Evolutionary conservation across 2,329 filamentous ascomycete genomes (phyloP).

Genomic region (Arachnomyces sp.): DNA sequence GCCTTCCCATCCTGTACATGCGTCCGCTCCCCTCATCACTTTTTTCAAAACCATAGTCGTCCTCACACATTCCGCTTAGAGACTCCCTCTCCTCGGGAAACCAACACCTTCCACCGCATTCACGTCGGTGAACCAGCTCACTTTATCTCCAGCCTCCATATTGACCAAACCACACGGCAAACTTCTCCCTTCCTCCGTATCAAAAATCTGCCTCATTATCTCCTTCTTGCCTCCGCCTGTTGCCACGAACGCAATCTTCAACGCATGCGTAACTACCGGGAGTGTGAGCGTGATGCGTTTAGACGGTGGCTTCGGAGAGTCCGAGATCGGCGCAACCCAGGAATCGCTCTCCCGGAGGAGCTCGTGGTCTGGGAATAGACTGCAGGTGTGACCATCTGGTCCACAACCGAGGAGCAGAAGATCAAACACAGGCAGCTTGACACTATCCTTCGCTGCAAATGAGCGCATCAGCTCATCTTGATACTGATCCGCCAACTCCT

Average conservation of each 20-base stretch:
- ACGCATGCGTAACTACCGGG: constrained; percentile 79
- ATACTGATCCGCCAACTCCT: constrained; percentile 90
- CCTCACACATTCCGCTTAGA: constrained; percentile 32
- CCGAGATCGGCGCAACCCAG: constrained; percentile 86
- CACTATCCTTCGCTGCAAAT: constrained; percentile 88
- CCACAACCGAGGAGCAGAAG: constrained; percentile 88
- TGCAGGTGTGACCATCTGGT: constrained; percentile 95
- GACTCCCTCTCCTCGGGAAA: constrained; percentile 67
- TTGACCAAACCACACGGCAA: constrained; percentile 88
- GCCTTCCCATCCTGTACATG: too few species aligned
- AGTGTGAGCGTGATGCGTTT: constrained; percentile 86
- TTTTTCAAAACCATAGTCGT: too few species aligned
- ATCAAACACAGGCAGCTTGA: constrained; percentile 92
- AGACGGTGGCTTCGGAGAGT: constrained; percentile 90
- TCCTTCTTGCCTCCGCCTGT: constrained; percentile 86
- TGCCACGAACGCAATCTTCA: constrained; percentile 83
- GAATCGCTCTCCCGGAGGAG: constrained; percentile 78
- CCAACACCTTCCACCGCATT: constrained; percentile 76
- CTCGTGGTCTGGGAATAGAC: constrained; percentile 82
- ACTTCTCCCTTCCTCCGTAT: constrained; percentile 60
- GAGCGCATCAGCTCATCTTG: constrained; percentile 76
- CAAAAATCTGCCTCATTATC: constrained; percentile 87
- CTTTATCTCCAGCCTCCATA: constrained; percentile 70
- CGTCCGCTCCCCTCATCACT: too few species aligned
- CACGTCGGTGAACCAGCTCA: constrained; percentile 91